Evolutionary conservation across 2,329 filamentous ascomycete genomes (phyloP).

Genomic region (Hirsutella minnesotensis): DNA sequence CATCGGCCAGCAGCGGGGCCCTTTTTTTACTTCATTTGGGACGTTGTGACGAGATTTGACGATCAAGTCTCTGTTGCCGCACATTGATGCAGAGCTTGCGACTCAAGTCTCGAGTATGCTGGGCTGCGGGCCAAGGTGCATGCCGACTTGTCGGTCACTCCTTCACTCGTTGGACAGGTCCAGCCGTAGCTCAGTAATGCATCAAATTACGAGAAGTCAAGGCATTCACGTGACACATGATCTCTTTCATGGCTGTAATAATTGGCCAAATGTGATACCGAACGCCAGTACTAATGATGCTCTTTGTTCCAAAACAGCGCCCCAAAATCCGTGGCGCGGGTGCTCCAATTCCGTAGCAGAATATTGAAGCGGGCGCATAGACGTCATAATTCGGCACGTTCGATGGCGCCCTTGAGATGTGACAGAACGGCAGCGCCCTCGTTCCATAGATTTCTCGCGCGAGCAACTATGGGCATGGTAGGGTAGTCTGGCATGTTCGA

Average conservation of each 20-base stretch:
- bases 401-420: constrained; percentile 17
- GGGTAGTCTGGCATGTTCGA: constrained; percentile 48
- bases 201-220: not conserved
- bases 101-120: constrained; percentile 10
- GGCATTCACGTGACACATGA: too few relatives aligned
- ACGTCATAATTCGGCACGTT: constrained; percentile 17
- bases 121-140: constrained; percentile 18
- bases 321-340: too few relatives aligned
- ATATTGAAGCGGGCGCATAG: not conserved
- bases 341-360: too few relatives aligned
- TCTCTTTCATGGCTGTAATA: too few relatives aligned
- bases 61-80: constrained; percentile 2
- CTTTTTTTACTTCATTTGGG: constrained; percentile 10
- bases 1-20: constrained; percentile 17
- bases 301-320: too few relatives aligned
- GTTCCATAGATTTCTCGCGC: constrained; percentile 21
- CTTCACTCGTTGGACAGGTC: constrained; percentile 19
- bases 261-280: too few relatives aligned
- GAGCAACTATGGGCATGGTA: constrained; percentile 42
- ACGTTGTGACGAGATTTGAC: constrained; percentile 2
- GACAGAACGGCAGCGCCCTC: constrained; percentile 17
- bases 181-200: constrained; percentile 22
- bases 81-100: constrained; percentile 3
- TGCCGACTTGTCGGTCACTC: constrained; percentile 22
- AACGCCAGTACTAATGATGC: too few relatives aligned